Base-by-base conservation (phyloP, 768 basidiomycete species). In the Tricholoma furcatifolium region DNA sequence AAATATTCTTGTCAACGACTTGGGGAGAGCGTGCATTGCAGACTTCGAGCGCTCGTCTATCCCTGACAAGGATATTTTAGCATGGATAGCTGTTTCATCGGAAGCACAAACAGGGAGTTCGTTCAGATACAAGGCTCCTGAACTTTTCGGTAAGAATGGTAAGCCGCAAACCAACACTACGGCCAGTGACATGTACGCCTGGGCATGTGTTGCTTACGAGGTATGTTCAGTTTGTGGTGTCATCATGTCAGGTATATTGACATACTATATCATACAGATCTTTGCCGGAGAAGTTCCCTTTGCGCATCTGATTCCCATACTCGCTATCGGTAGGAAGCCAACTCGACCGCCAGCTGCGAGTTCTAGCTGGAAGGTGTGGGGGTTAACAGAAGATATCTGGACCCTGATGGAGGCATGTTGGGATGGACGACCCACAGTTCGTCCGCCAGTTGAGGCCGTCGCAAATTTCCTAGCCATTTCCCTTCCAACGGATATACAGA, bases 121-220 rank as follows among this genome's bases (percentile, higher is more conserved):
- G n/a, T n/a, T n/a, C n/a, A n/a, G n/a, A n/a, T n/a, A n/a, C n/a
- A n/a, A n/a, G n/a, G n/a, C n/a, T n/a, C n/a, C n/a, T n/a, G n/a
- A n/a, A n/a, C n/a, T n/a, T n/a, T n/a, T n/a, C n/a, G n/a, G n/a
- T 3, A 18, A 53, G 18, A 40, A 36, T 20, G 48, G 38, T n/a
- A 15, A 36, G 10, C 17, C 32, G 27, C 31, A 38, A 14, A 38
- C 8, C n/a, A 50, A 55, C 47, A 36, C 45, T 38, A 30, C 42
- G 17, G 41, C 41, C 11, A 61, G 55, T 20, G 60, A 64, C 34
- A 38, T 59, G 7, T 61, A 61, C 31, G 54, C 53, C 21, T 60
- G 50, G 47, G 55, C 50, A 11, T 57, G 50, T 43, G 55, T 56
- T 2, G 52, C 51, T 18, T 64, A 57, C 21, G 59, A 64, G n/a